These are phyloP conservation scores for Acacia melanoxylon DNA, from an alignment of 306 rosid species.

Conservation along the genomic window DNA sequence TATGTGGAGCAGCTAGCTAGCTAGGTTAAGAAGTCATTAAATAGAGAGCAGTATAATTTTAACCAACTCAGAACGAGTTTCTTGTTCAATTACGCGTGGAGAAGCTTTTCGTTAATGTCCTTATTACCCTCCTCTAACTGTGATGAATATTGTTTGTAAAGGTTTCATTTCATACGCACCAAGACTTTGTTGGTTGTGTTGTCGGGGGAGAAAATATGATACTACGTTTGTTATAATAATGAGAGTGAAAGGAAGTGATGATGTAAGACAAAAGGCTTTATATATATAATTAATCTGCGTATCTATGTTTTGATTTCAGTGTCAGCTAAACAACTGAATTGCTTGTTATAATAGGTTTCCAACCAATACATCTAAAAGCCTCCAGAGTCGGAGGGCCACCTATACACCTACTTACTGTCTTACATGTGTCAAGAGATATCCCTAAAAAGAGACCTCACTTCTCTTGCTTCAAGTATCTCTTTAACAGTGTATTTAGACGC, in stretches of 20 bases:
- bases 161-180: constrained; percentile 38
- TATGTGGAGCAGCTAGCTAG: constrained; percentile 22
- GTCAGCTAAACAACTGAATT: constrained; percentile 67
- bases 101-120: constrained; percentile 25
- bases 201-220: constrained; percentile 22
- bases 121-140: constrained; percentile 20
- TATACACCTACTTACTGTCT: background rate
- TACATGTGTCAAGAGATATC: background rate
- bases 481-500: background rate
- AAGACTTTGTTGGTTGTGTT: constrained; percentile 37
- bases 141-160: constrained; percentile 41
- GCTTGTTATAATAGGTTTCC: constrained; percentile 56
- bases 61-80: constrained; percentile 30
- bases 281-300: constrained; percentile 16
- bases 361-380: constrained; percentile 50
- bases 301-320: constrained; percentile 34
- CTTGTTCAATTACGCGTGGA: constrained; percentile 8
- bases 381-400: constrained; percentile 30
- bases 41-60: constrained; percentile 7
- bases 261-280: constrained; percentile 39
- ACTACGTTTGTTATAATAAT: background rate
- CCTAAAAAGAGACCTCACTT: background rate
- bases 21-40: constrained; percentile 24
- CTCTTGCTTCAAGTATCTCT: background rate
- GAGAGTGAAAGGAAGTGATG: constrained; percentile 36